phyloP scores from a whole-genome alignment of 2,329 filamentous ascomycete genomes.

The Colletotrichum eleusines region DNA sequence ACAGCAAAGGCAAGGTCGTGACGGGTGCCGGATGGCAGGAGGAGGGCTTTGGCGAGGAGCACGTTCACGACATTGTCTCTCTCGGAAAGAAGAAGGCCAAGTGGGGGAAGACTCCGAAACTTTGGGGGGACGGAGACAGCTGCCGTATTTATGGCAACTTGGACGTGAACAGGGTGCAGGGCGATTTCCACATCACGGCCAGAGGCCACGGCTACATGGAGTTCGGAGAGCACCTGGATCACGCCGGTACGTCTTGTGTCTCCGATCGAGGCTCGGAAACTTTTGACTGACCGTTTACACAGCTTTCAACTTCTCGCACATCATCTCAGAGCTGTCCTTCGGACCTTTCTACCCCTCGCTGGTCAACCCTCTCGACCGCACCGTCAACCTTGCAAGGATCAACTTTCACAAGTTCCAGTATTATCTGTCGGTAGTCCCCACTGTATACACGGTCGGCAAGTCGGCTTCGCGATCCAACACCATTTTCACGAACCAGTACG shows the following conservation, averaged over 20 bases:
- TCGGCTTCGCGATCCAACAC: slow-evolving; percentile 61
- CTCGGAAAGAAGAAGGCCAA: slow-evolving; percentile 73
- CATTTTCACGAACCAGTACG: slow-evolving; percentile 97
- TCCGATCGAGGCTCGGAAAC: not conserved
- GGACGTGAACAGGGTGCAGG: slow-evolving; percentile 96
- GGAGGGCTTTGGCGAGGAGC: slow-evolving; percentile 81
- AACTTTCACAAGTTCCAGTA: slow-evolving; percentile 99
- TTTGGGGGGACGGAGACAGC: slow-evolving; percentile 73
- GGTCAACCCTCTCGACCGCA: slow-evolving; percentile 93
- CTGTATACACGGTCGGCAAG: slow-evolving; percentile 80
- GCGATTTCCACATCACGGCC: slow-evolving; percentile 97
- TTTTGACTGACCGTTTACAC: slow-evolving; percentile 20
- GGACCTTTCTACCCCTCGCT: slow-evolving; percentile 96
- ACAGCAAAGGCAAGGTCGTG: slow-evolving; percentile 65
- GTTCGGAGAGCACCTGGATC: slow-evolving; percentile 82
- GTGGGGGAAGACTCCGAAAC: slow-evolving; percentile 79
- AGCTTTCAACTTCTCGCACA: slow-evolving; percentile 98
- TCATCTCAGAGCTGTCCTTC: slow-evolving; percentile 95
- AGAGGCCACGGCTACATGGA: slow-evolving; percentile 95
- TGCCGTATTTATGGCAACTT: slow-evolving; percentile 92
- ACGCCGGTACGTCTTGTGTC: slow-evolving; percentile 72
- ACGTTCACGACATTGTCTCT: slow-evolving; percentile 91
- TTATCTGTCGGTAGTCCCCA: slow-evolving; percentile 95
- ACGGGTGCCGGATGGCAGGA: slow-evolving; percentile 72
- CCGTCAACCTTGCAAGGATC: slow-evolving; percentile 77